Conservation (phyloP, 257 asterid genomes). For the Solanum gracilifrons region DNA sequence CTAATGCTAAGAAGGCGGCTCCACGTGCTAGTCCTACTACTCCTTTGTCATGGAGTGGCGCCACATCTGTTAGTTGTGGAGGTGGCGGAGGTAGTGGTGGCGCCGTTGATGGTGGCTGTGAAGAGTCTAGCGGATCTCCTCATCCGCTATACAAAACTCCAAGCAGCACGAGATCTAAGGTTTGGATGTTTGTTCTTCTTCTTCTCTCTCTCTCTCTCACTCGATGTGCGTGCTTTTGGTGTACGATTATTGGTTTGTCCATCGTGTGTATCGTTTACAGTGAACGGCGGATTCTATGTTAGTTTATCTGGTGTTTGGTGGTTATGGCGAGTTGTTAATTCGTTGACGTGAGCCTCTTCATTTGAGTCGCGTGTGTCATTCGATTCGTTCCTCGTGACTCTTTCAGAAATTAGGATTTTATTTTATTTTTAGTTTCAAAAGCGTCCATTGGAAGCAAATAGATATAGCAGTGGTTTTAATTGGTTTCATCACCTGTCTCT, state of each 20-base stretch:
- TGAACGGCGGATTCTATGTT: conserved; percentile 5
- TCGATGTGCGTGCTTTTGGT: not conserved
- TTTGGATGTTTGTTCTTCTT: conserved; percentile 1
- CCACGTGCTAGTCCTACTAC: conserved; percentile 63
- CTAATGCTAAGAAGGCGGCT: conserved; percentile 11
- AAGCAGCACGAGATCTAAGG: conserved; percentile 53
- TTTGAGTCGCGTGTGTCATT: conserved; percentile 14
- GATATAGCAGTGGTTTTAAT: conserved; percentile 4
- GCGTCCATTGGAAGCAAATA: conserved; percentile 27
- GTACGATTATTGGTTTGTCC: not conserved
- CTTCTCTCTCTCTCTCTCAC: not conserved
- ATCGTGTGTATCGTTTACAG: not conserved
- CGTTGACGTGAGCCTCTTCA: not conserved
- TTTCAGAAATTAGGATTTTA: conserved; percentile 6
- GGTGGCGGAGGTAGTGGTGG: conserved; percentile 14
- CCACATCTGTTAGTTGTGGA: conserved; percentile 47
- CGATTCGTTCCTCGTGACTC: conserved; percentile 15
- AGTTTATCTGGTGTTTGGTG: conserved; percentile 2
- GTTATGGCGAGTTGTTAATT: not conserved
- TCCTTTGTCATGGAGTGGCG: conserved; percentile 65
- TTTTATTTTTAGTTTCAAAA: conserved; percentile 16
- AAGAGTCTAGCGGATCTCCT: conserved; percentile 23
- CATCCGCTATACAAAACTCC: conserved; percentile 6
- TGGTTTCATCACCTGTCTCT: not conserved
- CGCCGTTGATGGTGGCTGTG: conserved; percentile 26